Conservation (phyloP, 148 eudicot species). For the Selenicereus undatus region DNA sequence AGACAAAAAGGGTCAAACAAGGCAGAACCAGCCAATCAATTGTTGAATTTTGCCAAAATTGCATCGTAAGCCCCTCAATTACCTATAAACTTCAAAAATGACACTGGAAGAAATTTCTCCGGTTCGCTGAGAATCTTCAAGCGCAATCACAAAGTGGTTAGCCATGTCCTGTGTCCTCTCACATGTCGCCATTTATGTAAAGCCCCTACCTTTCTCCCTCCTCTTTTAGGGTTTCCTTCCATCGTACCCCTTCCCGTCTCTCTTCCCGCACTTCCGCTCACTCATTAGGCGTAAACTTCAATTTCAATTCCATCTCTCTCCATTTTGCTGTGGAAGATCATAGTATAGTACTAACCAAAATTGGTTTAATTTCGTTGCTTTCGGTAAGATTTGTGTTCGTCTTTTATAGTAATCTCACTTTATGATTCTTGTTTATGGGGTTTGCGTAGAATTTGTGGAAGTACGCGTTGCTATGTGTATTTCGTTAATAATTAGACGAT, state of each 20-base stretch:
- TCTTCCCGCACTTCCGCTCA: neutral
- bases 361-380: neutral
- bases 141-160: neutral
- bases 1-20: too few species aligned
- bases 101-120: neutral
- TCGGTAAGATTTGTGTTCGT: constrained; percentile 9
- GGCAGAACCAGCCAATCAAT: too few species aligned
- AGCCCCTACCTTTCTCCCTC: constrained; percentile 11
- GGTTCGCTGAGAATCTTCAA: constrained; percentile 8
- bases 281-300: neutral
- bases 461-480: constrained; percentile 4
- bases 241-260: neutral
- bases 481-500: neutral
- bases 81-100: constrained; percentile 1
- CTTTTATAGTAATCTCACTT: neutral
- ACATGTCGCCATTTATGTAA: constrained; percentile 19
- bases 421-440: constrained; percentile 13
- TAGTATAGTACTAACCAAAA: neutral
- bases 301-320: neutral
- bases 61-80: constrained; percentile 12
- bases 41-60: neutral
- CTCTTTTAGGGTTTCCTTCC: constrained; percentile 10
- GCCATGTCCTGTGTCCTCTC: constrained; percentile 20
- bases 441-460: neutral
- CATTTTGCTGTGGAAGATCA: neutral